Evolutionary conservation across 305 asterid genomes (phyloP), one percentile per base, ranked within the genome.

Genomic region (Fraxinus baroniana): DNA sequence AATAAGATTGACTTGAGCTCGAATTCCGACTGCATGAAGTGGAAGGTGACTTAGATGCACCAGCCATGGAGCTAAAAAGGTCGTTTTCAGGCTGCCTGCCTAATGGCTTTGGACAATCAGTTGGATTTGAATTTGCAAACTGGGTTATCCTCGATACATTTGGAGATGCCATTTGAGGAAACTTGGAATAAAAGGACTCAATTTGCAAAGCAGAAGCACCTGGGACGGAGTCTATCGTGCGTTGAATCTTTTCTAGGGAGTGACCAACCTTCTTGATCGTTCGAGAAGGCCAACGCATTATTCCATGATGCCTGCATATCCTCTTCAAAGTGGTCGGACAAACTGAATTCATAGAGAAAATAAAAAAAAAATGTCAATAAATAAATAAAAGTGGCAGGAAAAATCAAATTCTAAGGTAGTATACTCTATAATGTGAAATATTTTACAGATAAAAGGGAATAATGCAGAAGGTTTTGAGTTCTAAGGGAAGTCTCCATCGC

Each of bases 241-340:
- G 97, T 81, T 91, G 98, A 87, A 96, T 94, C 85, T 96, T 94
- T 81, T 92, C 91, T 41, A 94, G 85, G 22, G 99, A 93, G 88
- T 92, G 98, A 0, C 98, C 99, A 8, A 95, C 99, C 82, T 95
- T 95, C 92, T 94, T 96, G 88, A 96, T 91, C 87, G 89, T 94
- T 41, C 98, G 88, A 81, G 98, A 96, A 80, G 99, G 99, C 99
- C 99, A 96, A 22, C 98, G 97, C 76, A 90, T 92, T 55, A 96
- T 94, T 18, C 98, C 98, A 33, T 93, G 93, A 71, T 91, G 97
- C 87, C 99, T 87, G 91, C 99, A 96, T 91, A 96, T 94, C 91
- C 98, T 90, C 93, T 96, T 96, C 93, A 96, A 88, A 4, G 99
- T 96, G 22, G 99, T 96, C 15, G 98, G 98, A 80, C 99, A 96